phyloP scores from a whole-genome alignment of 2,329 filamentous ascomycete genomes.

The Juglanconis juglandina region DNA sequence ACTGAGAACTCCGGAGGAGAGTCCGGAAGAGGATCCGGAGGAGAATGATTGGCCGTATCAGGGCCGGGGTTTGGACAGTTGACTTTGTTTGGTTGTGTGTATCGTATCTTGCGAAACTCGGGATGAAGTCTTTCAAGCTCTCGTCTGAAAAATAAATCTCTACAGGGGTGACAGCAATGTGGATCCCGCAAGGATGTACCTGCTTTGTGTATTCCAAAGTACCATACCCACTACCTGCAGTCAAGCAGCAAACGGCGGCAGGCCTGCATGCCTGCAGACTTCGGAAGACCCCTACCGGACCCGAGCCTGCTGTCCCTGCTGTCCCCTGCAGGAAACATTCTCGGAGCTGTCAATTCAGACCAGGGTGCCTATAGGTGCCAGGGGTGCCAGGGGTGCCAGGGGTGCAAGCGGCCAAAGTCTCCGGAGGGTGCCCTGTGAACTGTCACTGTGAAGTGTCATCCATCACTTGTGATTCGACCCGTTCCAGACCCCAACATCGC shows the following conservation, averaged over 20 bases:
- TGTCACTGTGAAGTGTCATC: neutral
- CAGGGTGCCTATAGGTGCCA: neutral
- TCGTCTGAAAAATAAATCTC: constrained; percentile 5
- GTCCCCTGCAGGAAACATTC: too few relatives aligned
- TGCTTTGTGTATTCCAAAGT: neutral
- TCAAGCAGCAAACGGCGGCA: too few relatives aligned
- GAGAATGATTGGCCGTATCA: too few relatives aligned
- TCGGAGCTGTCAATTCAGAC: too few relatives aligned
- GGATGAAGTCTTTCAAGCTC: neutral
- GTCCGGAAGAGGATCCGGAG: too few relatives aligned
- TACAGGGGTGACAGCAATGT: neutral
- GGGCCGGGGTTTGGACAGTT: too few relatives aligned
- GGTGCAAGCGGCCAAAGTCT: neutral
- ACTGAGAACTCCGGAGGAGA: too few relatives aligned
- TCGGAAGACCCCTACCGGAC: too few relatives aligned
- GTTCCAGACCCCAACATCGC: neutral
- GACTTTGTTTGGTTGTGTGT: neutral
- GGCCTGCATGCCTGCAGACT: too few relatives aligned
- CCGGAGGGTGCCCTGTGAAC: neutral
- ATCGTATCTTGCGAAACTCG: neutral
- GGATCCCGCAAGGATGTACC: neutral
- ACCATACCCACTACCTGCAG: neutral
- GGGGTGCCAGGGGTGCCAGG: neutral
- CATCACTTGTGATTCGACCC: neutral
- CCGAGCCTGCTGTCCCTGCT: too few relatives aligned